phyloP scores from a whole-genome alignment of 1,284 basidiomycete species.

The Apiotrichum gracile region DNA sequence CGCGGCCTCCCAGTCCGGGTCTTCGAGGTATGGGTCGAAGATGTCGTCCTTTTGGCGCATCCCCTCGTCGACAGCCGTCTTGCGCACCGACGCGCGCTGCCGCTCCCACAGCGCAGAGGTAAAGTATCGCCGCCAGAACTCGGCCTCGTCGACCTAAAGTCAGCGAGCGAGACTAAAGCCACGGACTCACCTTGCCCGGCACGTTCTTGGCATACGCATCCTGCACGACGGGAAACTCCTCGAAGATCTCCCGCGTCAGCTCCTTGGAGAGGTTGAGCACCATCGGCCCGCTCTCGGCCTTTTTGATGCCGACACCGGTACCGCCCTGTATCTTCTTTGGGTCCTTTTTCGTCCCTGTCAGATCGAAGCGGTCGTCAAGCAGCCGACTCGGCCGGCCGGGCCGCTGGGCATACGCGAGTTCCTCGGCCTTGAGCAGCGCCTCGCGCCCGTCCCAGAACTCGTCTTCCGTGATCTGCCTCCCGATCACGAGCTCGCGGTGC shows the following conservation, averaged over 20 bases:
- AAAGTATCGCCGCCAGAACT: conserved; percentile 97
- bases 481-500: conserved; percentile 78
- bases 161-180: conserved; percentile 14
- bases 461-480: conserved; percentile 74
- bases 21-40: conserved; percentile 91
- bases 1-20: conserved; percentile 85
- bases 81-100: conserved; percentile 84
- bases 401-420: conserved; percentile 58
- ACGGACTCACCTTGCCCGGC: conserved; percentile 53
- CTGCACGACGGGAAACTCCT: conserved; percentile 92
- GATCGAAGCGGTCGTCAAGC: conserved; percentile 78
- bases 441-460: conserved; percentile 96
- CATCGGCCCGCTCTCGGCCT: conserved; percentile 30
- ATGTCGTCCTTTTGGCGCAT: conserved; percentile 86
- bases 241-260: conserved; percentile 90
- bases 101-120: conserved; percentile 90
- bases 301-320: conserved; percentile 53
- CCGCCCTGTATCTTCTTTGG: conserved; percentile 36
- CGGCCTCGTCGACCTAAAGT: conserved; percentile 72
- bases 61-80: conserved; percentile 52
- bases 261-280: conserved; percentile 78
- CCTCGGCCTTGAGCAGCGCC: conserved; percentile 64
- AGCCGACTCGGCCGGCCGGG: conserved; percentile 78
- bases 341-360: conserved; percentile 45
- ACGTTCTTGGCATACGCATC: conserved; percentile 91